Percentiles rank a stretch among this genome's conserved stretches.
Conservation (phyloP, 495 filamentous ascomycete genomes). For the Neurospora tetrasperma region DNA sequence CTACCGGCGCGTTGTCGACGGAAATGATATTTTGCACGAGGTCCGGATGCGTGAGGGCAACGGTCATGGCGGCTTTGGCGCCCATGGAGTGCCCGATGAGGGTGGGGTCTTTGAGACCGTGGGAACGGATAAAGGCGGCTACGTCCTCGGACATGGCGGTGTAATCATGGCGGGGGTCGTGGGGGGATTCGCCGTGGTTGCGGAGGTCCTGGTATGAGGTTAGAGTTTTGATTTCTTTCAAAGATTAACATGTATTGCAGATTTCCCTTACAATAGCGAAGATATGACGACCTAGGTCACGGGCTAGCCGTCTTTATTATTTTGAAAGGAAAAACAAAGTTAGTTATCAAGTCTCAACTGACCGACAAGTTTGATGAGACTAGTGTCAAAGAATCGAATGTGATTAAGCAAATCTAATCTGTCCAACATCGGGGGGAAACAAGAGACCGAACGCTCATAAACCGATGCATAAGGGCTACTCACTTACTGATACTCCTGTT, state of each 20-base stretch:
- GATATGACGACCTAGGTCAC: constrained; percentile 68
- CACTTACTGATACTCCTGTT: constrained; percentile 95
- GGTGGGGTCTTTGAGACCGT: constrained; percentile 57
- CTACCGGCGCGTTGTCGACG: constrained; percentile 89
- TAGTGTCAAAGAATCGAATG: no score
- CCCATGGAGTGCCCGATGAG: constrained; percentile 98
- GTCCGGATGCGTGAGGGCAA: constrained; percentile 60
- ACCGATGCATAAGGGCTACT: constrained; percentile 25
- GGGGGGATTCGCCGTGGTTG: constrained; percentile 88
- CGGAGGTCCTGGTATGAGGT: constrained; percentile 59
- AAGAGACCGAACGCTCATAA: background rate
- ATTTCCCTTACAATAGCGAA: constrained; percentile 61
- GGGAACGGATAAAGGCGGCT: constrained; percentile 64
- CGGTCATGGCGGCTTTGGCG: constrained; percentile 86
- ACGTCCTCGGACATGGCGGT: constrained; percentile 78
- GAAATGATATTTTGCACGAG: constrained; percentile 60
- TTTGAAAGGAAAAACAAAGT: background rate
- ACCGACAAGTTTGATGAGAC: no score
- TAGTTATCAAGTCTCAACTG: background rate
- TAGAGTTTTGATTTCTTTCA: no score
- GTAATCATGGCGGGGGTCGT: constrained; percentile 72
- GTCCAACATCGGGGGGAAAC: background rate
- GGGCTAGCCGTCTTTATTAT: constrained; percentile 52
- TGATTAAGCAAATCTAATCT: background rate
- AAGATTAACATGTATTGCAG: no score